Conservation (phyloP, 352 stramenopile genomes). For the Lagenidium giganteum region DNA sequence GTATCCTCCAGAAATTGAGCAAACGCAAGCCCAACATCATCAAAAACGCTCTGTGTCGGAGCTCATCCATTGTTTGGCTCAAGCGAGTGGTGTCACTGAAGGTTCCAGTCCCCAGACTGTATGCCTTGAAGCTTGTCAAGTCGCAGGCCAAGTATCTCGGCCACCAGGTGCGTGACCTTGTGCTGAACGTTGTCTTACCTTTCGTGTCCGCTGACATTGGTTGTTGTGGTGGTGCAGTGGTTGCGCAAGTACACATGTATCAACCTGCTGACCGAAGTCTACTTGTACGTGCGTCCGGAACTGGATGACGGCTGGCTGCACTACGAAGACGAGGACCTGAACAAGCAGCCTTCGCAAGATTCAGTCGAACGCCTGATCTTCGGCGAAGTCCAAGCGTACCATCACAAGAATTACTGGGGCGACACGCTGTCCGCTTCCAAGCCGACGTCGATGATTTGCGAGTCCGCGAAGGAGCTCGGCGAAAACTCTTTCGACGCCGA, state of each 20-base stretch:
- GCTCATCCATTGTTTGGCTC: conserved; percentile 75
- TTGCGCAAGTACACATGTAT: conserved; percentile 83
- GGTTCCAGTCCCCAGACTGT: conserved; percentile 58
- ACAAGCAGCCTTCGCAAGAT: conserved; percentile 61
- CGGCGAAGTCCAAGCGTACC: conserved; percentile 83
- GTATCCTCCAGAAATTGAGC: conserved; percentile 78
- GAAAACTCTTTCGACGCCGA: conserved; percentile 52
- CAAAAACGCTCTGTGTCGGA: conserved; percentile 69
- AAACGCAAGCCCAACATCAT: conserved; percentile 85
- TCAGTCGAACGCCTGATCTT: conserved; percentile 73
- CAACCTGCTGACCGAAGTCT: conserved; percentile 69
- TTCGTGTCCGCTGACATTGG: background rate
- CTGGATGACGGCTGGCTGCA: conserved; percentile 79
- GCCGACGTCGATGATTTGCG: conserved; percentile 43
- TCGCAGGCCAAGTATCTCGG: conserved; percentile 81
- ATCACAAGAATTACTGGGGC: conserved; percentile 79
- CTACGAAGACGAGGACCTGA: conserved; percentile 77
- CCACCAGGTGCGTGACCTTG: conserved; percentile 48
- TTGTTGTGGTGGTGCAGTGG: conserved; percentile 40
- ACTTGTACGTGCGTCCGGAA: conserved; percentile 69
- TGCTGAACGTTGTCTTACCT: conserved; percentile 4
- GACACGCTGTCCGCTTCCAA: too few species aligned
- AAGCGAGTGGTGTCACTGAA: conserved; percentile 75
- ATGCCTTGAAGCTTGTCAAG: conserved; percentile 82
- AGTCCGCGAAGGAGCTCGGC: conserved; percentile 56